phyloP scores from a whole-genome alignment of 1,139 yeast species.

The Yamadazyma triangularis region DNA sequence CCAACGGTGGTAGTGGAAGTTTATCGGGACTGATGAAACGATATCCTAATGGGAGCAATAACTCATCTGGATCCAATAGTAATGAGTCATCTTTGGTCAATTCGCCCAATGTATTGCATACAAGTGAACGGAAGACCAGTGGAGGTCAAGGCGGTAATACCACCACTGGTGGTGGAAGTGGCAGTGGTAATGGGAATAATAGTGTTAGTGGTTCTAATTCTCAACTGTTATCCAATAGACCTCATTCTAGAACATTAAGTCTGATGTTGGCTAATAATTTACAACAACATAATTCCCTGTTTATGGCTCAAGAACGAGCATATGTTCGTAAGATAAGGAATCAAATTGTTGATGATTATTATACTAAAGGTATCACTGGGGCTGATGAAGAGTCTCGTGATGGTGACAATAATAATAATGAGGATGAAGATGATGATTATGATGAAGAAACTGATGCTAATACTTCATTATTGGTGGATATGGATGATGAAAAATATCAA shows the following conservation, averaged over 20 bases:
- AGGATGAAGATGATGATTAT: slow-evolving; percentile 22
- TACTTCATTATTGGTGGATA: slow-evolving; percentile 35
- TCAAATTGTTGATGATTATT: slow-evolving; percentile 64
- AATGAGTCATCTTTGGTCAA: slow-evolving; percentile 8
- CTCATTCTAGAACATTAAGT: slow-evolving; percentile 11
- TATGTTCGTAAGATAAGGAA: slow-evolving; percentile 63
- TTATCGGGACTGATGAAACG: not conserved
- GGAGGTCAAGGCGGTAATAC: not conserved
- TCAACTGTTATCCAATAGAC: slow-evolving; percentile 1
- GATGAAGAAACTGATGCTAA: slow-evolving; percentile 27
- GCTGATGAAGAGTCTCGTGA: slow-evolving; percentile 26
- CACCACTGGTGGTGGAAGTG: not conserved
- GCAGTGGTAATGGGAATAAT: not conserved
- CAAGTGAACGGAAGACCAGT: not conserved
- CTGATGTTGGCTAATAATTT: slow-evolving; percentile 14
- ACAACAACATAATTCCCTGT: slow-evolving; percentile 30
- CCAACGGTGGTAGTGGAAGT: not conserved
- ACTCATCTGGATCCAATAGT: slow-evolving; percentile 8
- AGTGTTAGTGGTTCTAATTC: not conserved
- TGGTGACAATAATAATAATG: slow-evolving; percentile 23
- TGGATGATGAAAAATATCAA: slow-evolving; percentile 41
- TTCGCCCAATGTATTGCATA: slow-evolving; percentile 8
- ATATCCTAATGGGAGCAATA: slow-evolving; percentile 5
- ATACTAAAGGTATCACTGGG: slow-evolving; percentile 55
- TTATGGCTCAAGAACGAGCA: slow-evolving; percentile 63